Base-by-base conservation (phyloP, 2,329 filamentous ascomycete species). In the Orbilia blumenaviensis region DNA sequence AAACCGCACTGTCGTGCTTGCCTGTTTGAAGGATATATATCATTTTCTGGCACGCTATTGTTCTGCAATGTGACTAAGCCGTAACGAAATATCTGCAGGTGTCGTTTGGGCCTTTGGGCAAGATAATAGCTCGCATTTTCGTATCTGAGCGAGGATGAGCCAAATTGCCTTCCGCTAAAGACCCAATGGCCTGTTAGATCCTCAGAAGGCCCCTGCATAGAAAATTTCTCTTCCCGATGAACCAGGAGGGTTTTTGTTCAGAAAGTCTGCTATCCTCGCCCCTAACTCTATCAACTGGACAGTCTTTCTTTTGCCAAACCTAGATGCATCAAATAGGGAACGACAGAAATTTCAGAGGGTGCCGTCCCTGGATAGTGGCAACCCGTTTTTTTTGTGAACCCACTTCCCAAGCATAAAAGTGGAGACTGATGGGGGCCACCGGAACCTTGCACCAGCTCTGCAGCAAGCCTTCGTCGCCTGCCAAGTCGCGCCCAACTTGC, bases 321-420 rank as follows among this genome's bases (percentile, higher is more conserved):
- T 32, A n/a, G 46, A 50, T 54, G 60, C 32, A 72, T 63, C 56
- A 52, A 62, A 75, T 56, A 66, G 60, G 46, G 61, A 54, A 73
- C n/a, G 12, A 60, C 16, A 60, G 27, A 66, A 64, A 58, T 61
- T 46, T 64, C 41, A 50, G 27, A 42, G 58, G 41, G 66, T 69
- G 58, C 58, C 48, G 72, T 76, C 68, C 68, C 68, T 73, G 72
- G 41, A 76, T 69, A 76, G 72, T 76, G 72, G 72, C 27, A 36
- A 76, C 72, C 58, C 56, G 56, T 76, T 67, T 66, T 50, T 46
- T 66, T 38, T 52, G 64, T 60, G 48, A 76, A 60, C 46, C 72
- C 67, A 71, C 66, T 63, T 56, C 66, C 18, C 42, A 69, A 58
- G 56, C 69, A 61, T 21, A 36, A 38, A 46, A 69, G 72, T 76